Conservation (phyloP, 768 basidiomycete species). For the Tulasnella sp. region DNA sequence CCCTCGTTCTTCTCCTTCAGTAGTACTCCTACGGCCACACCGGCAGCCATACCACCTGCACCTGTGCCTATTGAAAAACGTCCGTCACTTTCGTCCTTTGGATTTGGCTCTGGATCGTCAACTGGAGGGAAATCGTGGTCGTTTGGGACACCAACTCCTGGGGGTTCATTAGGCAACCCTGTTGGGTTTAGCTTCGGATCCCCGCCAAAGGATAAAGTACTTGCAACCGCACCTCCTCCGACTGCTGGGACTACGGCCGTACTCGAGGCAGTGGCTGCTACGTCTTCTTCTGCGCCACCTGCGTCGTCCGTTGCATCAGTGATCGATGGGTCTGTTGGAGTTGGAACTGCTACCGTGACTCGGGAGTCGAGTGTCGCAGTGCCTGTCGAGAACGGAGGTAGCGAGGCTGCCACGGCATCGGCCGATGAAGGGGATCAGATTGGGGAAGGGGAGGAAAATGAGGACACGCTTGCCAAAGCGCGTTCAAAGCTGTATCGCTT, state of each 20-base stretch:
- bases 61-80: slow-evolving; percentile 3
- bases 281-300: neutral
- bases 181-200: slow-evolving; percentile 16
- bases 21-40: slow-evolving; percentile 6
- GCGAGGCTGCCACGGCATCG: neutral
- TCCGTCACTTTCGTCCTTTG: neutral
- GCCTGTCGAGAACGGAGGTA: neutral
- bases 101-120: slow-evolving; percentile 11
- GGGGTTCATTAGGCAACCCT: slow-evolving; percentile 15
- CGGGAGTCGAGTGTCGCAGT: neutral
- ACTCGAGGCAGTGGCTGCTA: neutral
- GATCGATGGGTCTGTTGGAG: neutral
- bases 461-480: neutral
- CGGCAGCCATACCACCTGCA: neutral
- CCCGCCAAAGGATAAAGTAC: slow-evolving; percentile 3
- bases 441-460: slow-evolving; percentile 17
- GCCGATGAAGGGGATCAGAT: neutral
- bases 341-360: too few relatives aligned
- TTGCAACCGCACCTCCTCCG: neutral
- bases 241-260: slow-evolving; percentile 3
- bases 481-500: slow-evolving; percentile 9
- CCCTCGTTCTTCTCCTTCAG: slow-evolving; percentile 13
- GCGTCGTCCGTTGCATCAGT: neutral
- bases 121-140: neutral
- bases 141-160: neutral